phyloP scores from a whole-genome alignment of 2,329 filamentous ascomycete species.

The Fusarium drepaniforme region DNA sequence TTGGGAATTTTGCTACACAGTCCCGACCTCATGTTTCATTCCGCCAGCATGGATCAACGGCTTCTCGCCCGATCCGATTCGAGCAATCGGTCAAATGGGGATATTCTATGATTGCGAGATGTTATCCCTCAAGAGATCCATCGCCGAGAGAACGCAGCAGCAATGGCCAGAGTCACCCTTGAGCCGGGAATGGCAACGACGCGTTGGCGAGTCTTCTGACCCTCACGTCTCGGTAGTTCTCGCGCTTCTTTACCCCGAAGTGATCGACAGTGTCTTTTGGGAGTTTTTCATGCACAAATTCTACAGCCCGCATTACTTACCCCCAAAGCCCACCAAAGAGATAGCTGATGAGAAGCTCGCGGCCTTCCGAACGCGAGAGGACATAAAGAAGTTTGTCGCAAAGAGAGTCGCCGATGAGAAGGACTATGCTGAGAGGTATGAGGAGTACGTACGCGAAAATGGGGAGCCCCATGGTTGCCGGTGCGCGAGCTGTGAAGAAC shows the following conservation, averaged over 20 bases:
- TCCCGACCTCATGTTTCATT: background rate
- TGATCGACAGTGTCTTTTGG: background rate
- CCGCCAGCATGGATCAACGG: constrained; percentile 1
- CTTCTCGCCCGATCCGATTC: background rate
- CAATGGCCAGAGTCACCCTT: background rate
- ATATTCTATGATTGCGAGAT: background rate
- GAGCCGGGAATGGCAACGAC: background rate
- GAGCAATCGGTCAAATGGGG: background rate
- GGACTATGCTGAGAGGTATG: background rate
- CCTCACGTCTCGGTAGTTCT: background rate
- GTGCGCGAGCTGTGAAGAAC: background rate
- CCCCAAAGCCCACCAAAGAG: background rate
- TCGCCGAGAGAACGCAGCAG: background rate
- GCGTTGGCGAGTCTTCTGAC: background rate
- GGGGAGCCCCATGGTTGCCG: background rate
- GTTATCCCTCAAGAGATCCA: background rate
- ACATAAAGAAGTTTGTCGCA: background rate
- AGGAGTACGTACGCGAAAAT: background rate
- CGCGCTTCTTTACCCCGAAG: constrained; percentile 1
- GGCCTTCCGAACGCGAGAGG: background rate
- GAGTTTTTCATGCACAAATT: background rate
- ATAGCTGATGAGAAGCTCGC: background rate
- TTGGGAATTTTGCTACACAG: background rate
- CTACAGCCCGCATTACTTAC: background rate
- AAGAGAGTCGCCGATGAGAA: background rate